These are phyloP conservation scores for Silene latifolia DNA, from an alignment of 148 eudicot species.

Conservation along the genomic window DNA sequence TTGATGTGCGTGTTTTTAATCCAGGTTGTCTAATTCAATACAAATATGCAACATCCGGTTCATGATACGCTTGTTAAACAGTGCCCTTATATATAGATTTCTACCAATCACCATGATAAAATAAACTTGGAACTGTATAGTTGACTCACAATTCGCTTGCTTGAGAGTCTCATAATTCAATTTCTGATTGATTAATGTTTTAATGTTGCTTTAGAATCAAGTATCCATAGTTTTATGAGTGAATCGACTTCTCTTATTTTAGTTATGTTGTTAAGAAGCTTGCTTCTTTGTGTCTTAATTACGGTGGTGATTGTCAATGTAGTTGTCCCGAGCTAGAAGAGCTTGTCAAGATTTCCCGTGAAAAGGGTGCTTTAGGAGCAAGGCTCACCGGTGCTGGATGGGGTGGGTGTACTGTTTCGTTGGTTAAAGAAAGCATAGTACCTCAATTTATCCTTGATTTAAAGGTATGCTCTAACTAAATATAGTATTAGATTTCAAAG, in stretches of 20 bases:
- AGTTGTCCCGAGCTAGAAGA: constrained; percentile 96
- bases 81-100: too few species aligned
- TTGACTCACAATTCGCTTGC: too few species aligned
- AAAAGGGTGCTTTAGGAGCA: constrained; percentile 87
- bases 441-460: constrained; percentile 85
- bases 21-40: too few species aligned
- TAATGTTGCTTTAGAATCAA: too few species aligned
- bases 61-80: too few species aligned
- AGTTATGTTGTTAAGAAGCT: background rate
- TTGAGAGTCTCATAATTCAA: background rate
- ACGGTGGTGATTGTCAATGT: background rate
- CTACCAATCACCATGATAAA: too few species aligned
- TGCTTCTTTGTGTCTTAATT: background rate
- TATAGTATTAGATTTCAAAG: background rate
- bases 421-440: constrained; percentile 76
- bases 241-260: too few species aligned
- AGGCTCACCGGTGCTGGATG: constrained; percentile 99
- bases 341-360: constrained; percentile 65
- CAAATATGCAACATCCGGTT: too few species aligned
- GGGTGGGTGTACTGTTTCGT: constrained; percentile 95
- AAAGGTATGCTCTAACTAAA: constrained; percentile 44
- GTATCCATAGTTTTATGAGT: too few species aligned
- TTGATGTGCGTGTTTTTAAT: too few species aligned
- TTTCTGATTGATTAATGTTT: background rate
- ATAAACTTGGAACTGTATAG: too few species aligned